Evolutionary conservation across 2,329 filamentous ascomycete genomes (phyloP).

Genomic region (Epichloe hybrida): DNA sequence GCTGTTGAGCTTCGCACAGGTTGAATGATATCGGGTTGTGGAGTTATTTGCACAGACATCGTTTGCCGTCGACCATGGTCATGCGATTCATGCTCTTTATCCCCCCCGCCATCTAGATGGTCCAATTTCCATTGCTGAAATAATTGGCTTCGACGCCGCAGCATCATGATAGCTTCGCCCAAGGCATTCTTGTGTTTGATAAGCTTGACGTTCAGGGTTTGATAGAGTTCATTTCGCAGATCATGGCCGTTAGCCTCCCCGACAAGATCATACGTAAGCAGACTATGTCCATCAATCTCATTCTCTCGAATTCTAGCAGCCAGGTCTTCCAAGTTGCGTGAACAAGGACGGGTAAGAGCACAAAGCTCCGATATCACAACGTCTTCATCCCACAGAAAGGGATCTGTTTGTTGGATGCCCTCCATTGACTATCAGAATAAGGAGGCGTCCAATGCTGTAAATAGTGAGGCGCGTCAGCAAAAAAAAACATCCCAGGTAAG

Average conservation of each 20-base stretch:
- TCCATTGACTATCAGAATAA: conserved; percentile 14
- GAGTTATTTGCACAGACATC: neutral
- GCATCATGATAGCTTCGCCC: conserved; percentile 39
- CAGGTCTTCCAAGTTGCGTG: conserved; percentile 34
- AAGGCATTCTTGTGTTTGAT: conserved; percentile 46
- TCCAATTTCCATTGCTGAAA: conserved; percentile 25
- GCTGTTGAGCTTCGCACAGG: neutral
- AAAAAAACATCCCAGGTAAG: neutral
- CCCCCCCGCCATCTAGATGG: neutral
- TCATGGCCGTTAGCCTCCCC: conserved; percentile 14
- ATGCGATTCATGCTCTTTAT: neutral
- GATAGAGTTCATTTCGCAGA: conserved; percentile 32
- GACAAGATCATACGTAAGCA: conserved; percentile 44
- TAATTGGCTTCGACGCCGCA: conserved; percentile 37
- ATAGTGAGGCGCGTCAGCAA: neutral
- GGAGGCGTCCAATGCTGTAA: neutral
- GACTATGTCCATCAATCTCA: conserved; percentile 49
- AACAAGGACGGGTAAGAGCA: conserved; percentile 35
- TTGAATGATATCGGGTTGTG: neutral
- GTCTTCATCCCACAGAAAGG: conserved; percentile 60
- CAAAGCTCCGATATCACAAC: conserved; percentile 55
- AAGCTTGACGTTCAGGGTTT: conserved; percentile 41
- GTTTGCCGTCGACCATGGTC: neutral
- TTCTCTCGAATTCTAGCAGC: conserved; percentile 44
- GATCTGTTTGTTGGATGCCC: conserved; percentile 36